phyloP scores from a whole-genome alignment of 192 early-diverging fungal genomes.

The Rhizophagus prolifer region DNA sequence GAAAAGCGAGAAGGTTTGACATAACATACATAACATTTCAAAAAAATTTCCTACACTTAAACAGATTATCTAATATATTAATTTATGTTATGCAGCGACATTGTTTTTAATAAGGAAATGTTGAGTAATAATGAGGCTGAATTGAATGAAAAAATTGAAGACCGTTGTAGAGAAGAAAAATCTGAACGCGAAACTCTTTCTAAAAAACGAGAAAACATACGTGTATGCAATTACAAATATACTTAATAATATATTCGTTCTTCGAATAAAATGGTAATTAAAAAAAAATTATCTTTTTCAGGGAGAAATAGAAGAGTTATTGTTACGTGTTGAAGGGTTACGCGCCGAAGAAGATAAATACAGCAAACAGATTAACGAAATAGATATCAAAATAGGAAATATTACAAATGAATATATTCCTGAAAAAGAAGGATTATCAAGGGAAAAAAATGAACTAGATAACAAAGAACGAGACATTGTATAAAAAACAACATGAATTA shows the following conservation, averaged over 20 bases:
- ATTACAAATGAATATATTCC: constrained; percentile 1
- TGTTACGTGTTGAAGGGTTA: constrained; percentile 12
- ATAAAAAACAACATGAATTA: not conserved
- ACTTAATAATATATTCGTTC: not conserved
- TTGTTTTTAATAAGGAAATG: constrained; percentile 14
- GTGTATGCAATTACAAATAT: not conserved
- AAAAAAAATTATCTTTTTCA: not conserved
- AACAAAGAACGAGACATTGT: constrained; percentile 5
- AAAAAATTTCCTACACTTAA: not conserved
- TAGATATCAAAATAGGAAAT: constrained; percentile 19
- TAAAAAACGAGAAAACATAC: constrained; percentile 14
- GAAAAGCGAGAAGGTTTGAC: constrained; percentile 17
- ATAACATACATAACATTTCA: not conserved
- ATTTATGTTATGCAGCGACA: not conserved
- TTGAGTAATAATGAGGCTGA: constrained; percentile 4
- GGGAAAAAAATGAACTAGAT: constrained; percentile 20
- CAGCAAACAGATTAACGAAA: not conserved
- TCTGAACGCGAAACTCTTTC: constrained; percentile 10
- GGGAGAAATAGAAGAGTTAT: constrained; percentile 6
- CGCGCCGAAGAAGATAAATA: constrained; percentile 4
- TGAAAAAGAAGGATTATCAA: constrained; percentile 2
- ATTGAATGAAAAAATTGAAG: constrained; percentile 22
- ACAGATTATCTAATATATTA: not conserved
- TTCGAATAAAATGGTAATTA: not conserved
- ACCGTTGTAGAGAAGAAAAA: not conserved